These are phyloP conservation scores for Clohesyomyces aquaticus DNA, from an alignment of 495 filamentous ascomycete genomes.

Conservation along the genomic window DNA sequence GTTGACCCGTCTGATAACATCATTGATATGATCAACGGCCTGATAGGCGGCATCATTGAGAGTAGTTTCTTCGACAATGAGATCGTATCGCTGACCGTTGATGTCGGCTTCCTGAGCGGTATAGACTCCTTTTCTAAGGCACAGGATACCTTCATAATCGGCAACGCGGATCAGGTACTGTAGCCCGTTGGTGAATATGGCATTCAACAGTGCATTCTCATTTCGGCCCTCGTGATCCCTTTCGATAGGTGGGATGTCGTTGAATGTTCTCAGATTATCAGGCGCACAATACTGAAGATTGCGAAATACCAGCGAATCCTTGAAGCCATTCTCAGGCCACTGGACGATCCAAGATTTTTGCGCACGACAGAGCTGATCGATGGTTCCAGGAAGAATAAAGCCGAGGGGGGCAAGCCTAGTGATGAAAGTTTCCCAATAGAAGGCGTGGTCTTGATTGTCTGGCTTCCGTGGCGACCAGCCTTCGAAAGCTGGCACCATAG, in stretches of 20 bases:
- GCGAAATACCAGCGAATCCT: slow-evolving; percentile 40
- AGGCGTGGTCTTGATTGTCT: slow-evolving; percentile 27
- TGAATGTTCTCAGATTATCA: slow-evolving; percentile 37
- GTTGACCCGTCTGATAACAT: slow-evolving; percentile 36
- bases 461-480: slow-evolving; percentile 33
- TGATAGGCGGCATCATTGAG: slow-evolving; percentile 39
- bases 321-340: slow-evolving; percentile 48
- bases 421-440: slow-evolving; percentile 45
- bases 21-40: slow-evolving; percentile 40
- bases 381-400: slow-evolving; percentile 44
- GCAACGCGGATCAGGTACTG: slow-evolving; percentile 38
- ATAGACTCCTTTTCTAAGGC: slow-evolving; percentile 40
- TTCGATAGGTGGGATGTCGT: slow-evolving; percentile 46
- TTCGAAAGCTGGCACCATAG: slow-evolving; percentile 45
- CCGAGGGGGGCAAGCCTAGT: slow-evolving; percentile 36
- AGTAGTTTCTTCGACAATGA: slow-evolving; percentile 38
- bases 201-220: slow-evolving; percentile 37
- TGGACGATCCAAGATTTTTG: slow-evolving; percentile 45
- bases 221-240: slow-evolving; percentile 29
- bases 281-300: slow-evolving; percentile 44
- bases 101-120: slow-evolving; percentile 34
- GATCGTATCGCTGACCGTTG: slow-evolving; percentile 37
- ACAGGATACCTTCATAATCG: slow-evolving; percentile 44
- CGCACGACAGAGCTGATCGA: slow-evolving; percentile 37
- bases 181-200: slow-evolving; percentile 42